Evolutionary conservation across 371 early-diverging fungal species (phyloP), one percentile per base, ranked within the genome.

Genomic region (Apophysomyces variabilis): DNA sequence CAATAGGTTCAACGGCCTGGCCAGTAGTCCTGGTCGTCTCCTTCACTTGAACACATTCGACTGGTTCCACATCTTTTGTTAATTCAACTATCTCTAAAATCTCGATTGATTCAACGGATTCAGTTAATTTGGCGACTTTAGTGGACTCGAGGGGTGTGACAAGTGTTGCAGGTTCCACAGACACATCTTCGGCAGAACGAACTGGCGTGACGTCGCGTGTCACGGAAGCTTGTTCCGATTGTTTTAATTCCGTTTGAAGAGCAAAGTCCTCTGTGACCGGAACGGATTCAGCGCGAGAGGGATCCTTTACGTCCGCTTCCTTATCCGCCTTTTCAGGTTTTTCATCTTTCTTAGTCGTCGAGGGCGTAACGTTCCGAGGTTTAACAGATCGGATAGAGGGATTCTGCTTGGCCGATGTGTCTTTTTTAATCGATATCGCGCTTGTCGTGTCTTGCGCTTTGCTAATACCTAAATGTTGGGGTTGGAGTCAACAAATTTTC

Each of bases 151-250:
- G 1, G 2, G 21, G 21, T 50, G n/a, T 50, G 9, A 50, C 50
- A 50, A 11, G 16, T 26, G n/a, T 26, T 1, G 50, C 50, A 50
- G 21, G 21, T 26, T 4, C 21, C 50, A 18, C 50, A 9, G n/a
- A 35, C 21, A 21, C 50, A 41, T 41, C 21, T 21, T 16, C 16
- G 5, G 9, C 50, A 46, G 14, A 12, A 46, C 9, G 7, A 16
- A n/a, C 47, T 21, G 18, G 50, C 8, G 50, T 50, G 21, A 50
- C 50, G 50, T 50, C 50, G 50, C 50, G 50, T 50, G 16, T 41
- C 41, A 41, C 41, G 11, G 41, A 7, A 41, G 13, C 41, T 41
- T 41, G 41, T 11, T 13, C 41, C 41, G 41, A 41, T 41, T 41
- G 11, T 41, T 41, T 41, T 13, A 13, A 7, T 41, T 41, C 13